phyloP scores from a whole-genome alignment of 2,329 filamentous ascomycete species.

The Penicillium fuscoglaucum region DNA sequence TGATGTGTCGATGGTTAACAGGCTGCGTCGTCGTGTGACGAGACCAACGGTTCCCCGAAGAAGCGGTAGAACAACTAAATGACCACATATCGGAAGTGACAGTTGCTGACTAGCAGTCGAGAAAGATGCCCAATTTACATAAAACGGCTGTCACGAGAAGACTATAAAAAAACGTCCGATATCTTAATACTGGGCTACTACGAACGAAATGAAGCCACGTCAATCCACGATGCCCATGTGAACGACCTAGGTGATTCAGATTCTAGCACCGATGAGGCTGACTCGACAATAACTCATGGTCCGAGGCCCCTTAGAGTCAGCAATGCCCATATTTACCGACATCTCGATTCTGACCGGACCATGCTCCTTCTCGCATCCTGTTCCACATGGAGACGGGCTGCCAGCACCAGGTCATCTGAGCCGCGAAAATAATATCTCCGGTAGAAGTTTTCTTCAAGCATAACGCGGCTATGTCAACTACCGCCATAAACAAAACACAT shows the following conservation, averaged over 20 bases:
- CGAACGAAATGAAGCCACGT: constrained; percentile 24
- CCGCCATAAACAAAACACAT: not conserved
- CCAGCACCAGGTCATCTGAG: constrained; percentile 24
- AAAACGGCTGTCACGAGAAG: constrained; percentile 9
- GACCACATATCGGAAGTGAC: not conserved
- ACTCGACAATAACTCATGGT: not conserved
- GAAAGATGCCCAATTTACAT: not conserved
- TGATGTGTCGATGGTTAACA: constrained; percentile 23
- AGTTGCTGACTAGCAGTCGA: not conserved
- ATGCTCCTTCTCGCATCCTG: constrained; percentile 4
- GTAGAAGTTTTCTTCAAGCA: constrained; percentile 1
- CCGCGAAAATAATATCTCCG: constrained; percentile 8
- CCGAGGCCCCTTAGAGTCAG: not conserved
- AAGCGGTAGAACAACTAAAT: constrained; percentile 13
- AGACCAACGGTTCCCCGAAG: constrained; percentile 15
- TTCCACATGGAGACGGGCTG: constrained; percentile 15
- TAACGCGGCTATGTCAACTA: constrained; percentile 22
- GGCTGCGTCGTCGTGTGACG: constrained; percentile 24
- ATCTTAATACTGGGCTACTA: not conserved
- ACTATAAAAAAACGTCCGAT: not conserved
- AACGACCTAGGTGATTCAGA: constrained; percentile 7
- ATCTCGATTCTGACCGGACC: constrained; percentile 3
- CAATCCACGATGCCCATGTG: constrained; percentile 22
- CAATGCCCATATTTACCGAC: not conserved
- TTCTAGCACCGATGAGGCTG: constrained; percentile 17